Evolutionary conservation across 1,139 yeast genomes (phyloP), one percentile per base, ranked within the genome.

Genomic region (Yamadazyma conglobata): DNA sequence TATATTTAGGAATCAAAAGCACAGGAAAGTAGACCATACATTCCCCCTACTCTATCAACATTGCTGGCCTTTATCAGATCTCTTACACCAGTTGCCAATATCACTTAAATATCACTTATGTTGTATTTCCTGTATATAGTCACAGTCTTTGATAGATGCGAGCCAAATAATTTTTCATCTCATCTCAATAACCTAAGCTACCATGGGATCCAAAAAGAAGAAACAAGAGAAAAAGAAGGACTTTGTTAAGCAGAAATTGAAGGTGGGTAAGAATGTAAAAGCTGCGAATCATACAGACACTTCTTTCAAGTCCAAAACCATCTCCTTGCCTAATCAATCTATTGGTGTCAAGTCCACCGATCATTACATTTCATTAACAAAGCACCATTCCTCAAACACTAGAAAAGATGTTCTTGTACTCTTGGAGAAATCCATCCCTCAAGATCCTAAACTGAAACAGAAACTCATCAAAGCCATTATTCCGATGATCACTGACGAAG

Each of bases 201-300:
- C 16, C 11, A 75, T 75, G 81, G 79, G 70, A 8, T 70, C 81
- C 3, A 69, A 70, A 37, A 65, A 65, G 52, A 81, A 80, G 63
- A 76, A 69, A 60, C 67, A 72, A 31, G 85, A 81, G 42, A 83
- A 82, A 60, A 70, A 70, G 46, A 82, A 80, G 59, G 93, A 84
- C 50, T 84, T 84, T 52, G 72, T 63, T 27, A 91, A 89, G 62
- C 73, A 81, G 38, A 89, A 87, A 64, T 73, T 91, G 30, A 82
- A 74, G 50, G 97, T 91, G 23, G 99, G 99, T 34, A 91, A 91
- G 56, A 67, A 82, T 2, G 75, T 77, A 6, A 76, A 74, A 40
- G 77, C 89, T 3, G 74, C 77, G 19, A 87, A 86, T 52, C 76
- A 71, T 37, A 91, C 98, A 5, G 91, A 84, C 47, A 86, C 95